phyloP scores from a whole-genome alignment of 805 yeast genomes.

The Zygosaccharomyces lentus region DNA sequence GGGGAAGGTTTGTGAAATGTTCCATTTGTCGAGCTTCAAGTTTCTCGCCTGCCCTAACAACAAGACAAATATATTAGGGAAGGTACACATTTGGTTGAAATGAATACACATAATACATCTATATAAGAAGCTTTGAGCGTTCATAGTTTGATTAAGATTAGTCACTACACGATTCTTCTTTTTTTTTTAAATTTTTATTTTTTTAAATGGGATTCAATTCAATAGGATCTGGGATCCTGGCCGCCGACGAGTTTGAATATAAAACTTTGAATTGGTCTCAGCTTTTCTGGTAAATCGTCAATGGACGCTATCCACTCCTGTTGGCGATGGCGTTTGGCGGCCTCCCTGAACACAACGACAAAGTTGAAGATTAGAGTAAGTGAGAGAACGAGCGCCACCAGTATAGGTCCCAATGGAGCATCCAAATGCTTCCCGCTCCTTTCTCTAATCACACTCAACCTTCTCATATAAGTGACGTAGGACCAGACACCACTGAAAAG shows the following conservation, averaged over 20 bases:
- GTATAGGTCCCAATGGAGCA: conserved; percentile 82
- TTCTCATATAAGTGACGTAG: conserved; percentile 63
- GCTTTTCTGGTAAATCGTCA: conserved; percentile 15
- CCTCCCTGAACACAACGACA: conserved; percentile 53
- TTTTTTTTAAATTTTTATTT: neutral
- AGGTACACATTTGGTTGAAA: neutral
- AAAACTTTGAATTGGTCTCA: conserved; percentile 31
- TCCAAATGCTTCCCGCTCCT: conserved; percentile 87
- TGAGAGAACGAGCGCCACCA: conserved; percentile 66
- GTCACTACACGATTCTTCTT: no score
- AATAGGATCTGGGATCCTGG: conserved; percentile 7
- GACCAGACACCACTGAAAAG: conserved; percentile 88
- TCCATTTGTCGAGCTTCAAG: neutral
- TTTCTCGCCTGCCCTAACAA: neutral
- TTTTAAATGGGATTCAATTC: neutral
- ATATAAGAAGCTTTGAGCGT: no score
- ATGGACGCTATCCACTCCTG: conserved; percentile 11
- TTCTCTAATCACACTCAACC: conserved; percentile 68
- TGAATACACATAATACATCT: no score
- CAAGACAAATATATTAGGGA: neutral
- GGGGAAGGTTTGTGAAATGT: neutral
- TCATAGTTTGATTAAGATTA: no score
- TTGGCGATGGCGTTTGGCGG: conserved; percentile 23
- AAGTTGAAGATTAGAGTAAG: conserved; percentile 69
- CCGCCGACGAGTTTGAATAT: conserved; percentile 37